Percentiles rank a stretch among this genome's conserved stretches.
Evolutionary conservation across 495 filamentous ascomycete genomes (phyloP).

Genomic region (Pseudomonodictys pantanalensis): DNA sequence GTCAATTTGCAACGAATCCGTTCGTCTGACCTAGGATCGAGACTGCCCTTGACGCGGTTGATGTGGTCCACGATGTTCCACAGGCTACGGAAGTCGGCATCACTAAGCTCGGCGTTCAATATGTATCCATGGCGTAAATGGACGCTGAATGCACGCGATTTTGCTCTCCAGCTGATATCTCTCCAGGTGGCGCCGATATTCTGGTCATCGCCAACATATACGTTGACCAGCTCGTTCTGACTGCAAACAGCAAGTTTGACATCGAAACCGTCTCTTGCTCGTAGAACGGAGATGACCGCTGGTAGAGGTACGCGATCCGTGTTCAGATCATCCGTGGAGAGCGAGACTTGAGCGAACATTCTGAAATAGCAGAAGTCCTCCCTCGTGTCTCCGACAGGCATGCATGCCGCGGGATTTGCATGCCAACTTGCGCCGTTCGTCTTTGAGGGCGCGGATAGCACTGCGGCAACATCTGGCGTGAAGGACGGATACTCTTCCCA

Average conservation of each 20-base stretch:
- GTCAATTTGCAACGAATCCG: conserved; percentile 60
- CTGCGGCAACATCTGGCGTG: conserved; percentile 61
- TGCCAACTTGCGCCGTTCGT: conserved; percentile 41
- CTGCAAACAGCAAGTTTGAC: conserved; percentile 68
- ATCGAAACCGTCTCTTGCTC: conserved; percentile 63
- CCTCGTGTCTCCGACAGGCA: conserved; percentile 70
- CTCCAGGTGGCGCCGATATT: conserved; percentile 72
- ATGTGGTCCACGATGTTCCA: conserved; percentile 82
- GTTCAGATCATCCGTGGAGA: conserved; percentile 66
- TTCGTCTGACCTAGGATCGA: conserved; percentile 66
- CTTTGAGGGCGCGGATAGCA: conserved; percentile 60
- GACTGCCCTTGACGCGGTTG: conserved; percentile 63
- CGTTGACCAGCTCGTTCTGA: conserved; percentile 70
- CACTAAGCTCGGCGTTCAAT: conserved; percentile 63
- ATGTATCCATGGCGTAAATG: conserved; percentile 66
- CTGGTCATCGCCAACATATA: conserved; percentile 67
- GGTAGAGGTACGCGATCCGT: conserved; percentile 62
- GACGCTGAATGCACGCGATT: conserved; percentile 58
- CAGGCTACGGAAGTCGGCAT: conserved; percentile 69
- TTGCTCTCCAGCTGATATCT: conserved; percentile 71
- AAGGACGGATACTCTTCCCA: conserved; percentile 72
- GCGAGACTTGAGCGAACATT: conserved; percentile 64
- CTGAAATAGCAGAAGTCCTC: conserved; percentile 70
- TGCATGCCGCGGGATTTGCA: conserved; percentile 57
- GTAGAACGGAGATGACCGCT: conserved; percentile 68